Conservation (phyloP, 805 yeast genomes). For the Ogataea trehalophila region DNA sequence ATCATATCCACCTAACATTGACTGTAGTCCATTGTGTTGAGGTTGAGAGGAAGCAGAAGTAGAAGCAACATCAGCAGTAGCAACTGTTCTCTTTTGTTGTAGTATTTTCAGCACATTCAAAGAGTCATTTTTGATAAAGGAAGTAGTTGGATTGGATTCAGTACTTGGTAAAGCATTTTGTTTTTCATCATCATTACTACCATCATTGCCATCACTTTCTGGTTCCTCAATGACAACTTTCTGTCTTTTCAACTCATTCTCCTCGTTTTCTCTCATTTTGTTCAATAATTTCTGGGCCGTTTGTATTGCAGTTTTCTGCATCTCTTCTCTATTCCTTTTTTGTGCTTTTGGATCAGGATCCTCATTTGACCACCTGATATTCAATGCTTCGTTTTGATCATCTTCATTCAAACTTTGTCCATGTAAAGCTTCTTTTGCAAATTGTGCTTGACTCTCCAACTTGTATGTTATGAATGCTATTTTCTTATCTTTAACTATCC, state of each 20-base stretch:
- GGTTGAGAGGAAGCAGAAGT: neutral
- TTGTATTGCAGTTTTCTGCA: constrained; percentile 50
- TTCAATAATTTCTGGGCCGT: constrained; percentile 43
- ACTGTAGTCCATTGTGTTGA: neutral
- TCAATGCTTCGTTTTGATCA: constrained; percentile 59
- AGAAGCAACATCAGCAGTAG: neutral
- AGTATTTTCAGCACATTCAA: constrained; percentile 6
- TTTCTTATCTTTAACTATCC: constrained; percentile 54
- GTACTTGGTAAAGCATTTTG: neutral
- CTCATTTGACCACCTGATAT: constrained; percentile 83
- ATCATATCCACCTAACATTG: constrained; percentile 4
- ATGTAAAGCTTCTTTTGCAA: constrained; percentile 93
- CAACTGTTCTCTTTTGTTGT: constrained; percentile 1
- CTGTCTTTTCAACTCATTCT: constrained; percentile 15
- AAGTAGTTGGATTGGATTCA: constrained; percentile 1
- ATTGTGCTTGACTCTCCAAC: constrained; percentile 75
- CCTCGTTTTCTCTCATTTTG: constrained; percentile 27
- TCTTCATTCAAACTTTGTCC: constrained; percentile 55
- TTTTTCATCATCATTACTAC: neutral
- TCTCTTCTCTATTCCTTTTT: constrained; percentile 40
- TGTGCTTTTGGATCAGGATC: constrained; percentile 75
- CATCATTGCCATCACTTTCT: constrained; percentile 3
- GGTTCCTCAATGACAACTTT: constrained; percentile 24
- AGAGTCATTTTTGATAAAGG: constrained; percentile 5
- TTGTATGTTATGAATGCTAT: constrained; percentile 77